Base-by-base conservation (phyloP, 495 filamentous ascomycete genomes). In the Penicillium parvum region DNA sequence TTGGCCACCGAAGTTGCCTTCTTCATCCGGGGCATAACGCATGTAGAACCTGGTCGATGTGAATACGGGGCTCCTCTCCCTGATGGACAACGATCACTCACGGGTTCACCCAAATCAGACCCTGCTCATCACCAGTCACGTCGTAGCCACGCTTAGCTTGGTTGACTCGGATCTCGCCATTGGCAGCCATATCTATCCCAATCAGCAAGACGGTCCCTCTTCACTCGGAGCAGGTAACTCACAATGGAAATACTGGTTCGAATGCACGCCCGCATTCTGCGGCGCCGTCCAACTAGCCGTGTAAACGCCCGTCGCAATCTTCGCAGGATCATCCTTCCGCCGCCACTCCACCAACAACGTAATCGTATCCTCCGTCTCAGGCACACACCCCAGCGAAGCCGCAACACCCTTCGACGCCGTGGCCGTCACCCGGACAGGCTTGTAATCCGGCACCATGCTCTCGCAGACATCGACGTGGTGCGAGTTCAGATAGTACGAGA, bases 91-190 rank as follows among this genome's bases (percentile, higher is more conserved):
- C 1, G 3, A 15, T 20, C 5, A 54, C 64, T 53, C 55, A 72
- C 59, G 88, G 89, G 61, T 96, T 96, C 47, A 85, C 85, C 86
- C 88, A 95, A 52, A 80, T 72, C 37, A 95, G 62, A 8, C 78
- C 76, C 18, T 75, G 74, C 5, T 75, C 71, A 53, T 96, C 90
- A 27, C 86, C 85, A 1, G 90, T 86, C n/a, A 95, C 84, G 49
- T 96, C 90, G 61, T 96, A 96, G 16, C 89, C 88, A 15, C 90
- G 82, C 72, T 95, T 95, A 11, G 89, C 90, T 66, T 96, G 90
- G 69, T 96, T 86, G 43, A 90, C 80, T 35, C 86, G 79, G 57
- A 96, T 82, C 66, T 96, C 90, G 46, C 90, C 90, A 20, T 79
- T 78, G 40, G 77, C 71, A 3, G 76, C 90, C 75, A 96, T 84